Evolutionary conservation across 805 yeast species (phyloP), one percentile per base, ranked within the genome.

Genomic region (Saccharomycopsis lassenensis): DNA sequence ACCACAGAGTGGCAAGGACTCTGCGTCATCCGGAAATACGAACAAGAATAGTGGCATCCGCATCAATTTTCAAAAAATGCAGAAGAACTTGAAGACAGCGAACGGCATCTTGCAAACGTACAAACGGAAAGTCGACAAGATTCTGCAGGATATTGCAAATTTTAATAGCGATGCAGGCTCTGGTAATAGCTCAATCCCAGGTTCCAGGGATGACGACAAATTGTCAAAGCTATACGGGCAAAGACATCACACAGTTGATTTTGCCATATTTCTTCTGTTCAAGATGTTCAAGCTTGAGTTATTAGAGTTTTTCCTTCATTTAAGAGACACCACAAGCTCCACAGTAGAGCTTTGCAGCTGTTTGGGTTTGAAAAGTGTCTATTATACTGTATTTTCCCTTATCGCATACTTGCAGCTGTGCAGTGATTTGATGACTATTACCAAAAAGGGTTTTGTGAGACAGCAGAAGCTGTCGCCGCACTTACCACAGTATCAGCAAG

Each of bases 221-320:
- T 10, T 15, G 22, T 22, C 27, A 11, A 7, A 18, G 10, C 6
- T 32, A 12, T 19, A 18, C 16, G 7, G 24, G 4, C 29, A 34
- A 8, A 28, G 30, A 25, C 42, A 38, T 23, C 33, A 40, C 26
- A 23, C 30, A 24, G 16, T 42, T 10, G 44, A 42, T 19, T 42
- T 42, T 27, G 29, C 46, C 7, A 33, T 37, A 7, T 43, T 40
- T 25, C 27, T 43, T 11, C 35, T 40, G 8, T 40, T 43, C 26
- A 43, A 43, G 18, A 24, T 43, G 10, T 37, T 43, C 27, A 43
- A 43, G 24, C 33, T 35, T 21, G 45, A 43, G 16, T 23, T 37
- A 3, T 24, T 43, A 18, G 46, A 43, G 24, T 43, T 35, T 29
- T 43, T 43, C 23, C 28, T 43, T 8, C 37, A 40, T 21, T 29